These are phyloP conservation scores for Kalmusia sp. DNA, from an alignment of 2,329 filamentous ascomycete genomes.

Conservation along the genomic window DNA sequence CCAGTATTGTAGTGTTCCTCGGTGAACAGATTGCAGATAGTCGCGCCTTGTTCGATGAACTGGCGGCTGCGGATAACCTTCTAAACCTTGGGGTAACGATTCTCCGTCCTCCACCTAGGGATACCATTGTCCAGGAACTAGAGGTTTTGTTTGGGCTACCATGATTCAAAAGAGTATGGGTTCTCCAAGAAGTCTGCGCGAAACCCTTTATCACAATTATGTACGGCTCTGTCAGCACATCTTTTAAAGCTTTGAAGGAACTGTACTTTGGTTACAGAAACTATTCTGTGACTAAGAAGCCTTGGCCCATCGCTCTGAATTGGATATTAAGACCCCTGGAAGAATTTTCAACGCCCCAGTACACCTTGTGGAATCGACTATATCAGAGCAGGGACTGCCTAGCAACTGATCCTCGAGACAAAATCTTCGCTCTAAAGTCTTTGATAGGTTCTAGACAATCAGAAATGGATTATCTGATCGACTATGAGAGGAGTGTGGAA, in stretches of 20 bases:
- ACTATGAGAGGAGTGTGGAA: not conserved
- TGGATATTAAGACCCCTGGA: not conserved
- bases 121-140: constrained; percentile 6
- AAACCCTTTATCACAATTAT: constrained; percentile 1
- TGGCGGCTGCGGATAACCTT: constrained; percentile 1
- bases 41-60: constrained; percentile 6
- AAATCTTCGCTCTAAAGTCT: constrained; percentile 12
- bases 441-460: constrained; percentile 2
- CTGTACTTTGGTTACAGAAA: not conserved
- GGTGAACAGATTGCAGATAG: constrained; percentile 8
- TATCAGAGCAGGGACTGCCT: constrained; percentile 6
- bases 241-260: not conserved
- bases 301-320: not conserved
- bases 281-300: not conserved
- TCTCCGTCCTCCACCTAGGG: not conserved
- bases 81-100: not conserved
- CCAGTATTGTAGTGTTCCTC: constrained; percentile 9
- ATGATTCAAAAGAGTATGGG: constrained; percentile 28
- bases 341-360: not conserved
- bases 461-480: constrained; percentile 5
- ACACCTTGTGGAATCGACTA: constrained; percentile 7
- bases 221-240: constrained; percentile 8
- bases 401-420: constrained; percentile 16
- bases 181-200: constrained; percentile 24
- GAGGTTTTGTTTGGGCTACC: constrained; percentile 7